These are phyloP conservation scores for Nepenthes gracilis DNA, from an alignment of 148 eudicot genomes.

Conservation along the genomic window DNA sequence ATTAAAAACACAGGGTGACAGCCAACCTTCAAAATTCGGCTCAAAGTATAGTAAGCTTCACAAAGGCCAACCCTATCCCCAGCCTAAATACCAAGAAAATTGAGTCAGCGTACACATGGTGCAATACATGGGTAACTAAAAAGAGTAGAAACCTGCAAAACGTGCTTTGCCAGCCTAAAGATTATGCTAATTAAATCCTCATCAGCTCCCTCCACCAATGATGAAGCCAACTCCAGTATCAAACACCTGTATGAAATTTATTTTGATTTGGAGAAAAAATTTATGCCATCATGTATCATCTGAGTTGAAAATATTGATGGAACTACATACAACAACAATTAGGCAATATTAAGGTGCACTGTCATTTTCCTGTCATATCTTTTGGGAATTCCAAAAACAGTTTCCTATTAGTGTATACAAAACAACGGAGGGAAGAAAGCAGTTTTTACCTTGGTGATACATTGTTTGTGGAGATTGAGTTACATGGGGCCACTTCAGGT, in stretches of 20 bases:
- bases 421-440: background rate
- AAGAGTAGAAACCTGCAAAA: slow-evolving; percentile 45
- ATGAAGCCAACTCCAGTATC: slow-evolving; percentile 63
- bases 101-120: background rate
- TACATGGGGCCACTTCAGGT: slow-evolving; percentile 19
- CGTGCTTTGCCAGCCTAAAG: slow-evolving; percentile 35
- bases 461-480: slow-evolving; percentile 13
- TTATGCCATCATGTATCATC: background rate
- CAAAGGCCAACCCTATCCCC: slow-evolving; percentile 26
- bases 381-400: background rate
- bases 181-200: slow-evolving; percentile 53
- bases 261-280: background rate
- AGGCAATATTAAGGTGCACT: background rate
- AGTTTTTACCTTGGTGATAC: slow-evolving; percentile 34
- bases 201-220: slow-evolving; percentile 55
- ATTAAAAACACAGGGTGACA: slow-evolving; percentile 1
- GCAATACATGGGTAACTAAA: background rate
- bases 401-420: background rate
- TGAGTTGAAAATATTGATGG: too few species aligned
- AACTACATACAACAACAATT: too few species aligned
- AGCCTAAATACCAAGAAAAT: slow-evolving; percentile 27
- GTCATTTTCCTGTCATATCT: background rate
- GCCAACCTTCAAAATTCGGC: slow-evolving; percentile 65
- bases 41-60: slow-evolving; percentile 63
- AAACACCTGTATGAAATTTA: slow-evolving; percentile 34